Evolutionary conservation across 2,329 filamentous ascomycete species (phyloP).

Genomic region (Macrophomina phaseolina): DNA sequence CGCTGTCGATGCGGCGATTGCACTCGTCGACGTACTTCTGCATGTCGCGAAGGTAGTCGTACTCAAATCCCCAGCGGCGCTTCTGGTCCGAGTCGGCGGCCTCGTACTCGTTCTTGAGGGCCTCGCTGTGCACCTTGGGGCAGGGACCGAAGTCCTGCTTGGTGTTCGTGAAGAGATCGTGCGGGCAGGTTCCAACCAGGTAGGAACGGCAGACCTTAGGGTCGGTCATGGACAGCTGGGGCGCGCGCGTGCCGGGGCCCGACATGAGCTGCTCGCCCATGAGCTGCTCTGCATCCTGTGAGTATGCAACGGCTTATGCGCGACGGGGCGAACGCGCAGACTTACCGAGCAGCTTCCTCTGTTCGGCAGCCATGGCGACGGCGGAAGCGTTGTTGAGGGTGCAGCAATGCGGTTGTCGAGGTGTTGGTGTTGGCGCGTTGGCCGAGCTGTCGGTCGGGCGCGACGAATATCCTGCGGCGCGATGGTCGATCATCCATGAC

Average conservation of each 20-base stretch:
- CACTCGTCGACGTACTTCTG: slow-evolving; percentile 97
- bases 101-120: slow-evolving; percentile 88
- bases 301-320: slow-evolving; percentile 31
- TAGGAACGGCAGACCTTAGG: slow-evolving; percentile 95
- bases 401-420: slow-evolving; percentile 6
- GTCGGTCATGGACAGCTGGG: slow-evolving; percentile 87
- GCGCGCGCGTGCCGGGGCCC: slow-evolving; percentile 74
- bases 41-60: slow-evolving; percentile 95
- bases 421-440: slow-evolving; percentile 18
- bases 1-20: slow-evolving; percentile 88
- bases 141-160: slow-evolving; percentile 96
- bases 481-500: not conserved
- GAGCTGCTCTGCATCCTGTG: slow-evolving; percentile 73
- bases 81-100: slow-evolving; percentile 72
- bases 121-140: slow-evolving; percentile 85
- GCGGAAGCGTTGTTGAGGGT: slow-evolving; percentile 19
- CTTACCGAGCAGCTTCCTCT: slow-evolving; percentile 88
- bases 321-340: slow-evolving; percentile 20
- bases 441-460: slow-evolving; percentile 3
- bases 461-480: slow-evolving; percentile 12
- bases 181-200: slow-evolving; percentile 90
- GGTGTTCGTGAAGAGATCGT: slow-evolving; percentile 99
- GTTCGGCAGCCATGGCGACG: slow-evolving; percentile 84
- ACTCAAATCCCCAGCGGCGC: slow-evolving; percentile 86
- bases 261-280: slow-evolving; percentile 77